Base-by-base conservation (phyloP, 495 filamentous ascomycete genomes). In the Parachaetomium inaequale region DNA sequence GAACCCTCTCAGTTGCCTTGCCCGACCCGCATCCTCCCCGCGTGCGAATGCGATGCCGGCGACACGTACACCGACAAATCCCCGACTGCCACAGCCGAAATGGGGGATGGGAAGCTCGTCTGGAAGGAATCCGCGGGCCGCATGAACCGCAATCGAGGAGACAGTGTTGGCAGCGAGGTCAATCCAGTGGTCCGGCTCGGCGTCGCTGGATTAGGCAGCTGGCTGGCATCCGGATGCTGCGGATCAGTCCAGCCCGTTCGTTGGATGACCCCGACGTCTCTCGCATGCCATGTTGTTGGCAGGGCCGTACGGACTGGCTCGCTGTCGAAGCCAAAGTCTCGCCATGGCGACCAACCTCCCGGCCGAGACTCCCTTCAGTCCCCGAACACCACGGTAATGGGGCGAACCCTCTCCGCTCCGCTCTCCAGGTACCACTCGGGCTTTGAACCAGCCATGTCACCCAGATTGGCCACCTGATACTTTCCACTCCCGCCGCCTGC, bases 191-290 rank as follows among this genome's bases (percentile, higher is more conserved):
- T 45, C 55, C 45, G 58, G 58, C 58, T 62, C 58, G 63, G 63
- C 38, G 42, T 62, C 54, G 59, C 63, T 58, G 14, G 49, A 66
- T 62, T 66, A 66, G 63, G 63, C 55, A 66, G 63, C 55, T 66
- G 46, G 43, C 43, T 21, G 15, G 32, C 12, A 31, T 45, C 29
- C 19, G 54, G 55, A 31, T 43, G 36, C 32, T 47, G 46, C 25
- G 46, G 34, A 53, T 57, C 36, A 58, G 11, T 15, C 43, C 34
- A 36, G 58, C 25, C 59, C 50, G 49, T 55, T 46, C 50, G 49
- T 55, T 46, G 50, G 47, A 52, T 52, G 58, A 15, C 36, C 25
- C 42, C 50, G 38, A 53, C 17, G n/a, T 38, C 29, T 50, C 29
- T 5, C 4, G 19, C 40, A 17, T 43, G 11, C 17, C 17, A 14